Base-by-base conservation (phyloP, 2,329 filamentous ascomycete species). In the Calonectria leucothoes region DNA sequence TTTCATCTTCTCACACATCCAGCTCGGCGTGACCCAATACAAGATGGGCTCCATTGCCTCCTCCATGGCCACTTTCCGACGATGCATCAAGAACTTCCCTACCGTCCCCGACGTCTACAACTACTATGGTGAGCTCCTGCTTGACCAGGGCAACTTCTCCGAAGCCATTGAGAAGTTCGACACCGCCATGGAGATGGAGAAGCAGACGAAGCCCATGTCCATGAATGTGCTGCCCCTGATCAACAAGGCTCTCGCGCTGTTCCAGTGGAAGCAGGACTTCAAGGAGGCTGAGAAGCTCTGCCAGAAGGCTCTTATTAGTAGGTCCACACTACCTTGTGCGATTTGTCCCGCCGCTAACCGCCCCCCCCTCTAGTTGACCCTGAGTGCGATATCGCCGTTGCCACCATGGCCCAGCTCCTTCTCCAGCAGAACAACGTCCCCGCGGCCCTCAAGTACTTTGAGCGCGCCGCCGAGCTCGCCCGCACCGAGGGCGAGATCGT, bases 1-100 rank as follows among this genome's bases (percentile, higher is more conserved):
- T 79, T 99, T 99, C 86, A 99, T 99, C 88, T 99, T 98, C 91
- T 98, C 96, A 10, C 97, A 99, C 87, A 99, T 99, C 82, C 97
- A 99, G 86, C 94, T 99, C 52, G 97, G 97, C 84, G 97, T 99
- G 66, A 99, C 97, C 64, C 97, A 99, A 87, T 99, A 99, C 90
- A 99, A 99, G 93, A 97, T 98, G 94, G 97, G 97, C 79, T 98
- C 95, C 35, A 94, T 99, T 72, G 97, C 97, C 10, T 98, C 96
- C 11, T 98, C 96, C 59, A 98, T 98, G 95, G 96, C 97, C 42
- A 99, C 97, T 7, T 98, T 99, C 93, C 92, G 96, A 80, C 91
- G 96, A 76, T 98, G 95, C 86, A 96, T 98, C 85, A 99, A 98
- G 93, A 98, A 98, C 87, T 99, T 99, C 83, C 94, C 95, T 82